A percentile compares a stretch with the other conserved stretches of the same genome.
Conservation (phyloP, 805 yeast genomes). For the Sugiyamaella floridensis region DNA sequence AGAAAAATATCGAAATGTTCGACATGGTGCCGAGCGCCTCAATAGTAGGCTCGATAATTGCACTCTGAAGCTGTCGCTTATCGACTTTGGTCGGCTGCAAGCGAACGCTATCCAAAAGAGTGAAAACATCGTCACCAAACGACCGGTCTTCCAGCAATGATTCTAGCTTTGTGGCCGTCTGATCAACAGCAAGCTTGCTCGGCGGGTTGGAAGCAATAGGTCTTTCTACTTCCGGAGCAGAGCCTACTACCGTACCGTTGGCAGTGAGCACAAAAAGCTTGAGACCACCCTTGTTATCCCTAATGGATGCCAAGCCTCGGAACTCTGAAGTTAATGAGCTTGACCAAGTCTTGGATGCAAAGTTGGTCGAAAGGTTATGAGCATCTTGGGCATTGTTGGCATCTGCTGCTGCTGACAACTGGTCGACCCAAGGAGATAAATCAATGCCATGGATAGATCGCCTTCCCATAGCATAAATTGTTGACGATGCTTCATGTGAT, state of each 20-base stretch:
- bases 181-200: neutral
- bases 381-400: neutral
- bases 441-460: slow-evolving; percentile 5
- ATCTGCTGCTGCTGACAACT: neutral
- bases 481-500: neutral
- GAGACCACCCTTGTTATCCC: neutral
- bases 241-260: neutral
- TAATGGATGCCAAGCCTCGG: neutral
- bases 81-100: neutral
- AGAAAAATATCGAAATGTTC: slow-evolving; percentile 17
- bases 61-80: neutral
- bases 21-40: slow-evolving; percentile 21
- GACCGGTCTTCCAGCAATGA: slow-evolving; percentile 1
- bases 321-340: neutral
- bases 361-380: slow-evolving; percentile 4
- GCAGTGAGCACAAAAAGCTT: neutral
- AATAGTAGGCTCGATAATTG: slow-evolving; percentile 3
- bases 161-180: slow-evolving; percentile 4
- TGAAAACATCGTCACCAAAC: slow-evolving; percentile 5
- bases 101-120: slow-evolving; percentile 3
- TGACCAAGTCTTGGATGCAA: neutral
- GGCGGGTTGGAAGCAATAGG: neutral
- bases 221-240: neutral
- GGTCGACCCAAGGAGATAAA: slow-evolving; percentile 8
- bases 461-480: neutral